phyloP scores from a whole-genome alignment of 257 asterid species.

The Asclepias syriaca region DNA sequence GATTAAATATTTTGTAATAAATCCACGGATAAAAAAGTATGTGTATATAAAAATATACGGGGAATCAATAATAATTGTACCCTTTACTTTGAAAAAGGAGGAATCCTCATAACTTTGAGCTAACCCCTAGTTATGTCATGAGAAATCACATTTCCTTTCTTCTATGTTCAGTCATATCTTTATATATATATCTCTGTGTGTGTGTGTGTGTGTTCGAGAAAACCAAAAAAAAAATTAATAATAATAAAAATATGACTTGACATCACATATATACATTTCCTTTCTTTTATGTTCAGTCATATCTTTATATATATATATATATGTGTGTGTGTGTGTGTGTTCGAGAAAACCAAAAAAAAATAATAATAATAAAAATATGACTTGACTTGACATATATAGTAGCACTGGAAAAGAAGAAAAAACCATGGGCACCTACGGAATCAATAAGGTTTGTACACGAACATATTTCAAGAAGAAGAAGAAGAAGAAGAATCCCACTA shows the following conservation, averaged over 20 bases:
- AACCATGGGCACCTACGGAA: background rate
- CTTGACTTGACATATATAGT: background rate
- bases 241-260: too few relatives aligned
- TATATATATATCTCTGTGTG: too few relatives aligned
- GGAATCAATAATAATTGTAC: background rate
- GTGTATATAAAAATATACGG: too few relatives aligned
- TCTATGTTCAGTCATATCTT: background rate
- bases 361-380: too few relatives aligned
- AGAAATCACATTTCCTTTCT: background rate
- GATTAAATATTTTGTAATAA: too few relatives aligned
- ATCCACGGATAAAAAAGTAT: too few relatives aligned
- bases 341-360: too few relatives aligned
- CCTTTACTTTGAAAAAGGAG: background rate
- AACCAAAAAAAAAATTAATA: too few relatives aligned
- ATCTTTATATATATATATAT: too few relatives aligned
- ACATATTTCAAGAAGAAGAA: background rate
- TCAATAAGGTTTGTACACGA: background rate
- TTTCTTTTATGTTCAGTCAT: background rate
- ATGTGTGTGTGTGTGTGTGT: too few relatives aligned
- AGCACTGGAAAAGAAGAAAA: background rate
- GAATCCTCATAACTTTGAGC: background rate
- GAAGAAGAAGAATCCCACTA: conserved; percentile 14
- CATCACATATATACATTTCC: background rate
- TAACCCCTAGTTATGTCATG: background rate
- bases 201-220: too few relatives aligned